Base-by-base conservation (phyloP, 352 stramenopile genomes). In the Globisporangium echinulatum region DNA sequence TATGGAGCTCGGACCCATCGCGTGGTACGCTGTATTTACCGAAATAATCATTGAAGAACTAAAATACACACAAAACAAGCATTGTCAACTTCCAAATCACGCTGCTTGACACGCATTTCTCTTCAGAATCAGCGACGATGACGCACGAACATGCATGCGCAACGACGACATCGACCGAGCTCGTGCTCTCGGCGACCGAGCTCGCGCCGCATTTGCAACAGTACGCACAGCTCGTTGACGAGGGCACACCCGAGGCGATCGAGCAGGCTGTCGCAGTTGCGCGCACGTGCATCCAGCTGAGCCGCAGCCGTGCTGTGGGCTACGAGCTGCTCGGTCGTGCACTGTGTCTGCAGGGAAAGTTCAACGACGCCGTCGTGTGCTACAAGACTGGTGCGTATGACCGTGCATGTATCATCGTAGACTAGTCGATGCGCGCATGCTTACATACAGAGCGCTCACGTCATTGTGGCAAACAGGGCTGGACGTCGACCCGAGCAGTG, bases 301-400 rank as follows among this genome's bases (percentile, higher is more conserved):
- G 73, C 54, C 60, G 59, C 15, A 59, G 54, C 13, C 63, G 62
- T 7, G 38, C 63, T 0, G 62, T 54, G 9, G 72, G 66, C 19
- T 82, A 72, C 61, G 49, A 77, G 47, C 52, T 82, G 62, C 62
- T 84, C 15, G 63, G 70, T 7, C 53, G 66, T 52, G 72, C 64
- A 47, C 69, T 84, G 38, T 66, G 52, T 13, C 62, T 74, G 48
- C 62, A 76, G 46, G 19, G 49, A 17, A 69, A 67, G 69, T 58
- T 79, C 52, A 59, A 72, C 14, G 66, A 80, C 5, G 71, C 74
- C 42, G 65, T 83, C 53, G 58, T 17, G 7, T 82, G 70, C 65
- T 82, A 67, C 62, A 85, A 83, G 61, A 73, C 76, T 71, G 74
- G 75, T 72, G 38, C 17, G 59, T 58, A n/a, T 15, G 9, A 36